Evolutionary conservation across 768 basidiomycete genomes (phyloP).

Genomic region (Terana coerulea): DNA sequence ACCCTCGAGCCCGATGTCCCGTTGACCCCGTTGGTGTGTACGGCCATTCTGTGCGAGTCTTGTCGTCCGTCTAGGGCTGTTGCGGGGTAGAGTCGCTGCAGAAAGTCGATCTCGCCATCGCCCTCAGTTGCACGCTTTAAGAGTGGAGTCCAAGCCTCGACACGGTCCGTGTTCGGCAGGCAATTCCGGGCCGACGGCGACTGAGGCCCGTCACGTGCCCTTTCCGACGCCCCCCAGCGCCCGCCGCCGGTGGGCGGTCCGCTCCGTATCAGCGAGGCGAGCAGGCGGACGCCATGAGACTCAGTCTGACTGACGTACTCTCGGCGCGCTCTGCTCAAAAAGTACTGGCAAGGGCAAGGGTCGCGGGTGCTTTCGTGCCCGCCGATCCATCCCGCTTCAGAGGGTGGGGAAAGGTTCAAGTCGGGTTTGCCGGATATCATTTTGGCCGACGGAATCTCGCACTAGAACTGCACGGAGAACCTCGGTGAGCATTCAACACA

Average conservation of each 20-base stretch:
- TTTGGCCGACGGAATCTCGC: too few relatives aligned
- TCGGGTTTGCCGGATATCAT: too few relatives aligned
- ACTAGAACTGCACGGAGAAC: background rate
- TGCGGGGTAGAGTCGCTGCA: background rate
- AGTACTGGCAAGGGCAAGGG: background rate
- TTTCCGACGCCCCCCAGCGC: background rate
- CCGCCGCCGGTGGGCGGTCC: conserved; percentile 2
- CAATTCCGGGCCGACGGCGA: background rate
- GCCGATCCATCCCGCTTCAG: too few relatives aligned
- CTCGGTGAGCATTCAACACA: background rate
- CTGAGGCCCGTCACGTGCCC: conserved; percentile 1
- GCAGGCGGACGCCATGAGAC: background rate
- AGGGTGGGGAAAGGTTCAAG: background rate
- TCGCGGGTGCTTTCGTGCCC: too few relatives aligned
- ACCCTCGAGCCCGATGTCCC: conserved; percentile 38
- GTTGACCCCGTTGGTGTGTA: conserved; percentile 10
- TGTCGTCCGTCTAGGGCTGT: too few relatives aligned
- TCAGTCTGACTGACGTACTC: background rate
- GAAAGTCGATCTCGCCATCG: background rate
- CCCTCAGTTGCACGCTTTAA: background rate
- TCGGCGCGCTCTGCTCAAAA: background rate
- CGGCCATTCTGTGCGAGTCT: background rate
- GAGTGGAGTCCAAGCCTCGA: background rate
- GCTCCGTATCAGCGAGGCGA: background rate
- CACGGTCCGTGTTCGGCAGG: conserved; percentile 1